phyloP scores from a whole-genome alignment of 306 rosid species.

The Rubus idaeus region DNA sequence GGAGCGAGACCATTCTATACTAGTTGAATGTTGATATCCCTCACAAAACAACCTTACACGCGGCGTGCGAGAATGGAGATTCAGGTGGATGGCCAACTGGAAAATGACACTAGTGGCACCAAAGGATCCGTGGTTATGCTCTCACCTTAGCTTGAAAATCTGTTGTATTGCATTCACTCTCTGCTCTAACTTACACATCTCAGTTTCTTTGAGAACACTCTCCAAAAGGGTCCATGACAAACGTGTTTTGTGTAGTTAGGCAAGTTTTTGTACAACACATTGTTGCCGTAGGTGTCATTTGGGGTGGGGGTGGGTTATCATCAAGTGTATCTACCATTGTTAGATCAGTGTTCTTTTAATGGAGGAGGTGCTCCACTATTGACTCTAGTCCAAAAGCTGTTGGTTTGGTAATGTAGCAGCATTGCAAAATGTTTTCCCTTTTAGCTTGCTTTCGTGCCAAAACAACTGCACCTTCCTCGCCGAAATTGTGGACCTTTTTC shows the following conservation, averaged over 20 bases:
- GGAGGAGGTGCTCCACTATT: neutral
- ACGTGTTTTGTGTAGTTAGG: neutral
- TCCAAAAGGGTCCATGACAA: neutral
- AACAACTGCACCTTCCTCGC: neutral
- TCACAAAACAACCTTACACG: neutral
- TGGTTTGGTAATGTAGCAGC: constrained; percentile 12
- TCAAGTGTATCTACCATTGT: neutral
- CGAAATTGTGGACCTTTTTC: neutral
- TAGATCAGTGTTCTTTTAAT: neutral
- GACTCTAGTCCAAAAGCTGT: neutral
- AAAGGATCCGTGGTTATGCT: neutral
- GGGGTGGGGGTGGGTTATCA: neutral
- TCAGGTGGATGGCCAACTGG: neutral
- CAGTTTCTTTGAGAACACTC: neutral
- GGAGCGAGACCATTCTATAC: neutral
- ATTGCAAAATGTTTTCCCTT: neutral
- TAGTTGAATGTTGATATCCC: neutral
- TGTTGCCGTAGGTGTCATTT: neutral
- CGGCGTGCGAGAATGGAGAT: neutral
- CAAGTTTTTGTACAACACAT: neutral
- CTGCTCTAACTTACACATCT: neutral
- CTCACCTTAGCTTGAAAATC: neutral
- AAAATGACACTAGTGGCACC: neutral
- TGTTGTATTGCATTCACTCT: neutral
- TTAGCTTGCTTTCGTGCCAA: neutral